These are phyloP conservation scores for Plantago coronopus DNA, from an alignment of 305 asterid genomes.

Conservation along the genomic window DNA sequence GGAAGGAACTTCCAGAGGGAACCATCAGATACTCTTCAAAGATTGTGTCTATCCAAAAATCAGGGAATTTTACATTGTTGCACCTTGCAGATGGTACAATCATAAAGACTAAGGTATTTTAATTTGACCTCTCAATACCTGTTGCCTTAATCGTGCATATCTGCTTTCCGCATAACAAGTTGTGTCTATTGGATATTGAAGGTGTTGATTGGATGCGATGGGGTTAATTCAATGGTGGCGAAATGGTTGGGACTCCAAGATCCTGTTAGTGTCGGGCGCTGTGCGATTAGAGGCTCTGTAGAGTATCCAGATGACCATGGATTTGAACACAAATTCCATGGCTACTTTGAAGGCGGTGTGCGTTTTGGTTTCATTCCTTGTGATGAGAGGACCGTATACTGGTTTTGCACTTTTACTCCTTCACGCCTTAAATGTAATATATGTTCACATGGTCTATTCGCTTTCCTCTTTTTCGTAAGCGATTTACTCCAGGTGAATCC, in stretches of 20 bases:
- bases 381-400: conserved; percentile 50
- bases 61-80: conserved; percentile 42
- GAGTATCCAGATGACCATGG: conserved; percentile 44
- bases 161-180: neutral
- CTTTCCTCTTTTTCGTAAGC: neutral
- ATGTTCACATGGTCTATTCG: neutral
- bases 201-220: conserved; percentile 82
- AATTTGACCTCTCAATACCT: neutral
- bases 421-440: conserved; percentile 45
- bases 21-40: conserved; percentile 54
- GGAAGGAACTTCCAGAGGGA: conserved; percentile 58
- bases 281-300: conserved; percentile 60
- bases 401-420: conserved; percentile 65
- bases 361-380: conserved; percentile 63
- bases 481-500: neutral
- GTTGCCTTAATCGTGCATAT: neutral
- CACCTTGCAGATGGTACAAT: conserved; percentile 62
- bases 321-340: conserved; percentile 42
- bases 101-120: conserved; percentile 54
- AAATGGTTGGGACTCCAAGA: conserved; percentile 55
- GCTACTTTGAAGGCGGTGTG: conserved; percentile 55
- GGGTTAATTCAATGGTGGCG: conserved; percentile 64
- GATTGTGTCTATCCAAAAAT: conserved; percentile 50
- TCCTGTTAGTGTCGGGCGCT: conserved; percentile 44
- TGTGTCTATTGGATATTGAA: conserved; percentile 10